These are phyloP conservation scores for Asclepias syriaca DNA, from an alignment of 257 asterid genomes.

Conservation along the genomic window DNA sequence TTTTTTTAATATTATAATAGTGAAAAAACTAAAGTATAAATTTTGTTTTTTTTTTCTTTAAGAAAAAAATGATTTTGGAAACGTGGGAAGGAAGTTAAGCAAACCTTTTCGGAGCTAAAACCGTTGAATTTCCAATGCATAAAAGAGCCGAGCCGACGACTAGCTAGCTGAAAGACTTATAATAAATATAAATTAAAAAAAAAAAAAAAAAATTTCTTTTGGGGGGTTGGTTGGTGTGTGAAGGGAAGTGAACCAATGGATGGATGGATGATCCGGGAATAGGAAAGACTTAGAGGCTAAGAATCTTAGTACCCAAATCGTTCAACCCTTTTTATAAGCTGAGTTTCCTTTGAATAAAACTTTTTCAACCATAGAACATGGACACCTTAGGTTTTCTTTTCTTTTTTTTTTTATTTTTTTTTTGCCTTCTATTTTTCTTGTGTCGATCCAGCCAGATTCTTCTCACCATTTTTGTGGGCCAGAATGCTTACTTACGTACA, in stretches of 20 bases:
- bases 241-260: neutral
- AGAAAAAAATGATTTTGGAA: too few relatives aligned
- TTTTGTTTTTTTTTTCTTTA: too few relatives aligned
- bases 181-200: too few relatives aligned
- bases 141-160: too few relatives aligned
- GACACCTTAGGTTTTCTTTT: conserved; percentile 6
- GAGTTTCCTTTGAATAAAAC: conserved; percentile 32
- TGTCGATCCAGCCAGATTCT: neutral
- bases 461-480: conserved; percentile 6
- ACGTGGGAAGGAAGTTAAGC: too few relatives aligned
- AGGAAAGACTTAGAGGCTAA: neutral
- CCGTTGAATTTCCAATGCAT: too few relatives aligned
- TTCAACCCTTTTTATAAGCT: conserved; percentile 14
- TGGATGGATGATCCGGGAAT: neutral
- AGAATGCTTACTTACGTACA: neutral
- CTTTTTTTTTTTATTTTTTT: too few relatives aligned
- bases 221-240: neutral
- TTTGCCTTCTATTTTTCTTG: too few relatives aligned
- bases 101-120: too few relatives aligned
- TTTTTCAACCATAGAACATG: conserved; percentile 52
- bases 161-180: too few relatives aligned
- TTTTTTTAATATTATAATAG: neutral
- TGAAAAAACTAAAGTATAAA: too few relatives aligned
- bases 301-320: neutral
- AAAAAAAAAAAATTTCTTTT: too few relatives aligned